Evolutionary conservation across 2,329 filamentous ascomycete species (phyloP).

Genomic region (Pleoardoris graminearum): DNA sequence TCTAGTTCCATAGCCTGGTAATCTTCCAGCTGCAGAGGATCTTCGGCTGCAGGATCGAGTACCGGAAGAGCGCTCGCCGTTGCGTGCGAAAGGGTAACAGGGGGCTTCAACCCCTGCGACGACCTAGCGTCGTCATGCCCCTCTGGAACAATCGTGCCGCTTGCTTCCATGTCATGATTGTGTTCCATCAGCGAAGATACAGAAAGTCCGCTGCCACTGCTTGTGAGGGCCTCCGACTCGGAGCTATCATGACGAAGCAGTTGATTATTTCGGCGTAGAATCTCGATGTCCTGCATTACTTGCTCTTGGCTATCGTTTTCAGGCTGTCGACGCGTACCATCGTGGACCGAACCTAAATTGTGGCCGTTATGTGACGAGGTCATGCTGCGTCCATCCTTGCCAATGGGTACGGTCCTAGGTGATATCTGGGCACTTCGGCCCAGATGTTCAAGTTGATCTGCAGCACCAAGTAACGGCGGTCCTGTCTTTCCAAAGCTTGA

Average conservation of each 20-base stretch:
- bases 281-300: conserved; percentile 44
- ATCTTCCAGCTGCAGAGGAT: conserved; percentile 41
- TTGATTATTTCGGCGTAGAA: conserved; percentile 46
- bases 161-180: conserved; percentile 46
- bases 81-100: conserved; percentile 19
- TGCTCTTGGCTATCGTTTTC: conserved; percentile 35
- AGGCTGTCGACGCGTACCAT: conserved; percentile 17
- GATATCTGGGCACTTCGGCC: conserved; percentile 31
- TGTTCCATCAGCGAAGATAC: conserved; percentile 30
- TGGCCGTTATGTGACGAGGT: conserved; percentile 9
- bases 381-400: conserved; percentile 3
- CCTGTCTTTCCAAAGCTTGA: conserved; percentile 40
- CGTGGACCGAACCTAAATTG: conserved; percentile 19
- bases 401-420: conserved; percentile 33
- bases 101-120: conserved; percentile 25
- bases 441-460: conserved; percentile 15
- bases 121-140: conserved; percentile 30
- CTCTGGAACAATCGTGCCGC: conserved; percentile 48
- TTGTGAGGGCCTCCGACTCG: conserved; percentile 44
- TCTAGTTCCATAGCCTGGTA: conserved; percentile 42
- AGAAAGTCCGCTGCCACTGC: conserved; percentile 35
- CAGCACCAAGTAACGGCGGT: not conserved
- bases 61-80: conserved; percentile 31
- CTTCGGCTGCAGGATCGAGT: conserved; percentile 30
- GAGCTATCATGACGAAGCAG: conserved; percentile 46